These are phyloP conservation scores for Lathyrus tuberosus DNA, from an alignment of 306 rosid genomes.

Conservation along the genomic window DNA sequence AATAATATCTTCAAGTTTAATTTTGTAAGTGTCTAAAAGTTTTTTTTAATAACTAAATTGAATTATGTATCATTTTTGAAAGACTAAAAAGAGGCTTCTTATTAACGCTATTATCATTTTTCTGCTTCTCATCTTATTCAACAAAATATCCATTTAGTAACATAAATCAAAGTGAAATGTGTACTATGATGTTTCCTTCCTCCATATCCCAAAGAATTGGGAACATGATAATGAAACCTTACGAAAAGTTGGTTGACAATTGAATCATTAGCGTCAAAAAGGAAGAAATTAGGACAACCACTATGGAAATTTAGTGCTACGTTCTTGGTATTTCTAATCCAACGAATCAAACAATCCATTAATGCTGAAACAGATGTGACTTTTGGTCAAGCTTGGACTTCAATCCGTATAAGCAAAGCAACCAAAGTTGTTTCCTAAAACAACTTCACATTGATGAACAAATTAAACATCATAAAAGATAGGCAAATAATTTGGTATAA, in stretches of 20 bases:
- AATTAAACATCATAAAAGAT: not conserved
- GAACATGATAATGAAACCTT: slow-evolving; percentile 21
- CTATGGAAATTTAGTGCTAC: slow-evolving; percentile 11
- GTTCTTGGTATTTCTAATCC: slow-evolving; percentile 30
- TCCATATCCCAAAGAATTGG: slow-evolving; percentile 35
- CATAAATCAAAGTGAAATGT: no score
- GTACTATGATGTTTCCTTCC: not conserved
- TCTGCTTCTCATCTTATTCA: no score
- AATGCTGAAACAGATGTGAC: slow-evolving; percentile 39
- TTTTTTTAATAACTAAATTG: no score
- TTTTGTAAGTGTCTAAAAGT: no score
- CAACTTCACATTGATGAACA: not conserved
- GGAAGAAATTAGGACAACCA: slow-evolving; percentile 41
- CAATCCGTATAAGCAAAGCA: not conserved
- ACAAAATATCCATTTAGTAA: no score
- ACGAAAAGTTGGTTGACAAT: slow-evolving; percentile 41
- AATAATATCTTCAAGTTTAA: no score
- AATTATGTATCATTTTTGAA: no score
- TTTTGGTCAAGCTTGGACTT: slow-evolving; percentile 23
- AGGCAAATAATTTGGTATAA: no score
- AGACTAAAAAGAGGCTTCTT: no score
- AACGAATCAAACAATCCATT: slow-evolving; percentile 33
- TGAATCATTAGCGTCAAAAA: slow-evolving; percentile 36
- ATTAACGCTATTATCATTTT: no score
- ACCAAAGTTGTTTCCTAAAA: not conserved